Evolutionary conservation across 306 rosid genomes (phyloP), one percentile per base, ranked within the genome.

Genomic region (Bauhinia variegata): DNA sequence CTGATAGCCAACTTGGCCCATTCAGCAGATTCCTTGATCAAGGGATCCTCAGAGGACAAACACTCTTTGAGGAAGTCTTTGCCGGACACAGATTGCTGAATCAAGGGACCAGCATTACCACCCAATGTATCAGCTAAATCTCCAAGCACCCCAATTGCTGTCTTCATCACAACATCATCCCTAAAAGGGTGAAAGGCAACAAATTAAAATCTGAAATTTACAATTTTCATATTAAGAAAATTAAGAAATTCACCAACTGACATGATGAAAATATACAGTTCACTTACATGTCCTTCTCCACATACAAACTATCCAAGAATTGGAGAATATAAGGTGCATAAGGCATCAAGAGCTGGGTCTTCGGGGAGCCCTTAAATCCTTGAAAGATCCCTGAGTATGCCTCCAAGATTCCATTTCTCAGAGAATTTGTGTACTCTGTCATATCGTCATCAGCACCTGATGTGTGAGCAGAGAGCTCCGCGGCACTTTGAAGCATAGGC

Each of bases 401-500:
- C 84, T 92, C 98, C 58, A 92, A 75, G 74, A 89, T 85, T 67
- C 96, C 98, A 71, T 89, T 92, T 78, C 98, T 89, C 84, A 92
- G 70, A 11, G 96, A 82, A 73, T 92, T 92, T 15, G 98, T 89
- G 76, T 92, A 92, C 84, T 92, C 98, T 23, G 79, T 78, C 90
- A 92, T 84, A 39, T 92, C 98, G 4, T 92, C 98, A 56, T 89
- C 96, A 11, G 86, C 91, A 37, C 92, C 87, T 1, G 84, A 34
- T 15, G 91, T 79, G 54, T 81, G 92, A 58, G 85, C 85, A 12
- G 96, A 92, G 28, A 92, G 91, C 75, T 92, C 98, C 0, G 96
- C 96, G 6, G 98, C 98, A 81, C 98, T 85, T 73, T 92, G 98
- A 70, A 92, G 95, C 98, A 92, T 92, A 57, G 98, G 98, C 98